Base-by-base conservation (phyloP, 2,329 filamentous ascomycete species). In the Ceratocystis eucalypticola region DNA sequence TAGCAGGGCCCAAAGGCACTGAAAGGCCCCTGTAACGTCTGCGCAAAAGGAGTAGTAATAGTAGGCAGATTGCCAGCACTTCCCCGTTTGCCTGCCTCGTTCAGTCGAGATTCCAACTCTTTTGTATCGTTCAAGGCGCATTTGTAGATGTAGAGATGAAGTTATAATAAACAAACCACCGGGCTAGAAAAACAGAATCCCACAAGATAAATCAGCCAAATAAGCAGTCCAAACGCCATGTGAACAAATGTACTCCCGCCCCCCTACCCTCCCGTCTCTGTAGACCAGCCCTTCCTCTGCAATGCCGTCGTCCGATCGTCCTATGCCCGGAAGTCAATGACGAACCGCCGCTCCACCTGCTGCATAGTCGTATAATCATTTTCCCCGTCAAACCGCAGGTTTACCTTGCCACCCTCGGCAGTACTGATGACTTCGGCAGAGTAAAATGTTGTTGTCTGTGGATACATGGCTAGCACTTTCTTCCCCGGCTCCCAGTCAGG, bases 371-470 rank as follows among this genome's bases (percentile, higher is more conserved):
- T 86, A 69, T 79, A 82, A 71, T 87, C 87, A 72, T 90, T 88
- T 71, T 91, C 88, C 15, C 88, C 88, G 73, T 93, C 89, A 71
- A 93, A 93, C 69, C 89, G 85, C 69, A 93, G 77, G 66, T 82
- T 82, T 53, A 87, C 84, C 68, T 80, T 81, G 50, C 79, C 72
- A 68, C 79, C 74, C 48, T 77, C 77, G 66, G 66, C 37, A n/a
- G 64, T 67, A 45, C 86, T 86, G 76, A 89, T 88, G 7, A 93
- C 89, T 70, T 91, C 88, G 1, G 89, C 89, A 73, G 88, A 86
- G 74, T 94, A 94, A 71, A 94, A 93, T 0, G 88, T 92, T 0
- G 89, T 92, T 0, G 89, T 93, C 71, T 91, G 86, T 0, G 89
- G 89, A 72, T 94, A 94, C 67, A 91, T 78, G 0, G 89, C 89